phyloP scores from a whole-genome alignment of 805 yeast species.

The Candida broadrunensis region DNA sequence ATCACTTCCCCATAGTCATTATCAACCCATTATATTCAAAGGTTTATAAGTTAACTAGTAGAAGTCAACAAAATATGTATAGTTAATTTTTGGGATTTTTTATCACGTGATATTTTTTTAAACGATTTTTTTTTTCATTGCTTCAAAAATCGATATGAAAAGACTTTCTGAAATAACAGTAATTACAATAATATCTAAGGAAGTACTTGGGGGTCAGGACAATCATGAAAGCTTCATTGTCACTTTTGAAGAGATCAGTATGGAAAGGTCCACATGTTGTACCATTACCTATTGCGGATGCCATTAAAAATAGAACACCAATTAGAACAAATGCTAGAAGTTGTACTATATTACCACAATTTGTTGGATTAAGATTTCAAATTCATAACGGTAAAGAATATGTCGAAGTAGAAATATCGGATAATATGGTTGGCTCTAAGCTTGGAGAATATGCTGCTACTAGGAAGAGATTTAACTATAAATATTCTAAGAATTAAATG shows the following conservation, averaged over 20 bases:
- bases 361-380: conserved; percentile 91
- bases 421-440: conserved; percentile 96
- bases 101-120: too few relatives aligned
- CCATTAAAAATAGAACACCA: conserved; percentile 75
- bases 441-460: conserved; percentile 96
- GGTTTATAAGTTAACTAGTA: too few relatives aligned
- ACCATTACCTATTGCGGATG: conserved; percentile 89
- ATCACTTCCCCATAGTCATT: too few relatives aligned
- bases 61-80: too few relatives aligned
- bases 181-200: neutral
- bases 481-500: conserved; percentile 64
- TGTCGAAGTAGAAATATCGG: conserved; percentile 80
- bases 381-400: conserved; percentile 96
- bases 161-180: neutral
- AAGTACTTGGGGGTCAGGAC: too few relatives aligned
- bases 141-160: too few relatives aligned
- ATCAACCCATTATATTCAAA: too few relatives aligned
- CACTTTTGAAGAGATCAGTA: conserved; percentile 31
- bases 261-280: conserved; percentile 86
- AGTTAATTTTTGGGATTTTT: too few relatives aligned
- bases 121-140: too few relatives aligned
- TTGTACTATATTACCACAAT: conserved; percentile 92
- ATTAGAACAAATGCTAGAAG: conserved; percentile 94
- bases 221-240: conserved; percentile 33
- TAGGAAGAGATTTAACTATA: conserved; percentile 81